Evolutionary conservation across 2,329 filamentous ascomycete species (phyloP).

Genomic region (Colletotrichum navitas): DNA sequence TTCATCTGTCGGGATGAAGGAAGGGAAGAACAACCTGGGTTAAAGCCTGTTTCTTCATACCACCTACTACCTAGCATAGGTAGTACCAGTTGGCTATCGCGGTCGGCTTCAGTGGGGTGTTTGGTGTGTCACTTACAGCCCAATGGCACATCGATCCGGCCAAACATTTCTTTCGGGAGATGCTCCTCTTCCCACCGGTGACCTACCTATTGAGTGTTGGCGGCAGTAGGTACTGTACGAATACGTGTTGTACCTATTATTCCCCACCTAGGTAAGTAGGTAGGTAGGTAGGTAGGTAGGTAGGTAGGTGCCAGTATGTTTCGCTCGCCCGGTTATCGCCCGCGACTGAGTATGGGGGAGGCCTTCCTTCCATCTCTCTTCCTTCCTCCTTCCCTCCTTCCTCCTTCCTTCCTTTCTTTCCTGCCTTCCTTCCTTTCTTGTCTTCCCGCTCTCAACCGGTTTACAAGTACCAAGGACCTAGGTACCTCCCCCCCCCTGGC

Average conservation of each 20-base stretch:
- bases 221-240: too few species aligned
- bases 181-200: neutral
- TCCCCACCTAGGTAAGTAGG: too few species aligned
- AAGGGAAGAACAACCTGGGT: neutral
- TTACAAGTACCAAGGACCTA: neutral
- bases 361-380: neutral
- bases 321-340: neutral
- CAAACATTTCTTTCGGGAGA: neutral
- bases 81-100: neutral
- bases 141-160: conserved; percentile 6
- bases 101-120: neutral
- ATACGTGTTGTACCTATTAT: too few species aligned
- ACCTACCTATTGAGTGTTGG: neutral
- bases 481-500: neutral
- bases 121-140: conserved; percentile 3
- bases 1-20: neutral
- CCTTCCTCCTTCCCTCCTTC: too few species aligned
- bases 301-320: too few species aligned
- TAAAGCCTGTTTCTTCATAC: neutral
- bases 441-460: neutral
- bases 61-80: neutral
- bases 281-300: too few species aligned
- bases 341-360: neutral
- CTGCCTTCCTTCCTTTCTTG: neutral
- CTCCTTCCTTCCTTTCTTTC: too few species aligned